Percentiles rank a stretch among this genome's conserved stretches.
Conservation (phyloP, 2,329 filamentous ascomycete genomes). For the Bipolaris sorokiniana region DNA sequence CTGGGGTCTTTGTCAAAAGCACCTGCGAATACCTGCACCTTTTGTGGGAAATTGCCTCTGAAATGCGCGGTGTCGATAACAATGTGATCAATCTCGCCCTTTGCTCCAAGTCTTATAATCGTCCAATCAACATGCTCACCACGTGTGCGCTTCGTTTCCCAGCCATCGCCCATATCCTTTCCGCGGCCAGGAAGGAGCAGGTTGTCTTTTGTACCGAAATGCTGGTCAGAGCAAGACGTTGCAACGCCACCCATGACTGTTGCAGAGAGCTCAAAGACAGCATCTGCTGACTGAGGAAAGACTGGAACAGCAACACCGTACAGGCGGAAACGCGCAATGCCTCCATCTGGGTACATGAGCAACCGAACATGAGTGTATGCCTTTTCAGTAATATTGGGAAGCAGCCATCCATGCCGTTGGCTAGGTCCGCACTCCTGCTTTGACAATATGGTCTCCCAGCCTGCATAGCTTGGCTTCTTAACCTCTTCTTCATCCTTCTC, state of each 20-base stretch:
- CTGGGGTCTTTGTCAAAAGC: conserved; percentile 64
- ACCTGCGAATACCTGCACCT: conserved; percentile 69
- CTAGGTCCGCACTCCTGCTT: conserved; percentile 75
- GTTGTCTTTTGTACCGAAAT: conserved; percentile 83
- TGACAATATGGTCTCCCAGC: conserved; percentile 74
- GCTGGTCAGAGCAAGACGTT: conserved; percentile 78
- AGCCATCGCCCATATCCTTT: conserved; percentile 86
- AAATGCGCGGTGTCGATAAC: conserved; percentile 84
- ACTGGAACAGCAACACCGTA: conserved; percentile 79
- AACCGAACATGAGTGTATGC: conserved; percentile 80
- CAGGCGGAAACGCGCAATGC: conserved; percentile 79
- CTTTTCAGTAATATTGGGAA: conserved; percentile 63
- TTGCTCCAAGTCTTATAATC: conserved; percentile 74
- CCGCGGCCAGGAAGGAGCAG: conserved; percentile 78
- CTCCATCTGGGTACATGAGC: conserved; percentile 86
- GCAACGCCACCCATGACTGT: conserved; percentile 80
- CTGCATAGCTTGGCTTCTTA: conserved; percentile 45
- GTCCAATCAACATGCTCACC: conserved; percentile 80
- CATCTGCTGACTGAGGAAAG: conserved; percentile 69
- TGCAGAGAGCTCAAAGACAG: conserved; percentile 76
- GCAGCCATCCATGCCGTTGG: conserved; percentile 74
- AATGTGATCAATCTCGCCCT: conserved; percentile 68
- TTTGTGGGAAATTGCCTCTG: conserved; percentile 81
- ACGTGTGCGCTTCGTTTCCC: conserved; percentile 80
- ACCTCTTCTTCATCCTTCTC: conserved; percentile 68